Base-by-base conservation (phyloP, 148 eudicot genomes). In the Vaccinium darrowii region DNA sequence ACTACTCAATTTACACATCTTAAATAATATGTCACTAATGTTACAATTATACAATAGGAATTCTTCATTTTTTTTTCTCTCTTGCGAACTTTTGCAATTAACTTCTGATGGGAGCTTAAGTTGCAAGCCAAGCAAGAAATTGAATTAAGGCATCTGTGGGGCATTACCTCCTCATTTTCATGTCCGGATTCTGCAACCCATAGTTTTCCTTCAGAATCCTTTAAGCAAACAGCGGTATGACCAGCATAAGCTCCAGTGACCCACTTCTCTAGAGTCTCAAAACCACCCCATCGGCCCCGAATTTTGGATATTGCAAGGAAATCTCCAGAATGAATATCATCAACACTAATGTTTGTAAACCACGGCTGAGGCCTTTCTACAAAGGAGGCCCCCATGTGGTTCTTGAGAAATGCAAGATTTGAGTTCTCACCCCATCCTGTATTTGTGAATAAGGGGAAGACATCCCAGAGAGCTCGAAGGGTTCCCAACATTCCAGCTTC, bases 181-280 rank as follows among this genome's bases (percentile, higher is more conserved):
- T 95, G 91, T 85, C 99, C 99, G 84, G 99, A 97, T 86, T 97
- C 99, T 82, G 93, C 99, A 86, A 97, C 96, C 99, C 99, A 97
- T 51, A 97, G 89, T 85, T 91, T 94, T 78, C 98, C 99, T 85
- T 97, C 93, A 75, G 93, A 84, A 87, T 97, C 98, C 86, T 92
- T 91, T 84, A 97, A 93, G 88, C 95, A 97, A 84, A 97, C 94
- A 83, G 99, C 98, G 65, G 92, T 83, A 85, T 97, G 99, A 78
- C 99, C 99, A 18, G 99, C 98, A 94, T 93, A 97, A 72, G 98
- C 87, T 87, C 98, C 98, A 11, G 95, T 89, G 51, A 94, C 99
- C 99, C 99, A 97, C 85, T 97, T 97, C 92, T 95, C 99, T 83
- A 97, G 79, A 57, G 94, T 95, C 96, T 97, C 98, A 91, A 97